Evolutionary conservation across 2,329 filamentous ascomycete genomes (phyloP), one percentile per base, ranked within the genome.

Genomic region (Polytolypa hystricis): DNA sequence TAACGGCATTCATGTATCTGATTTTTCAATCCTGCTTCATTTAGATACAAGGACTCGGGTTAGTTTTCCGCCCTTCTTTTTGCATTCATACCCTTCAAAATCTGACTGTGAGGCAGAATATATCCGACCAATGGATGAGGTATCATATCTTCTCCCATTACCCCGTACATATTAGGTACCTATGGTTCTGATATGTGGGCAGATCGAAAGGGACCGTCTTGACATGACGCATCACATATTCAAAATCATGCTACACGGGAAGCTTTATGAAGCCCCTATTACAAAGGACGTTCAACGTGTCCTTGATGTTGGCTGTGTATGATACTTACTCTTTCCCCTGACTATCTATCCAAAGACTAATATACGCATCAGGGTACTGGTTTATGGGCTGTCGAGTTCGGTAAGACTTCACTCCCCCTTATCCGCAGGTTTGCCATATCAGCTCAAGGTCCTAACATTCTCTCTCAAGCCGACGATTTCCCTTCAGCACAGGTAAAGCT

Each of bases 41-140:
- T 8, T 12, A 30, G 27, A 8, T 30, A 30, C 12, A 30, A 30
- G 12, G 27, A 15, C 4, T 30, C 27, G n/a, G 27, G 27, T 30
- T 8, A 30, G 27, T 10, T n/a, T 30, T 10, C n/a, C n/a, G n/a
- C n/a, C n/a, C n/a, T n/a, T n/a, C n/a, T n/a, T n/a, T n/a, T n/a
- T n/a, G n/a, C n/a, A n/a, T n/a, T n/a, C n/a, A n/a, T n/a, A n/a
- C n/a, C n/a, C n/a, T n/a, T n/a, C n/a, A n/a, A n/a, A n/a, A n/a
- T n/a, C n/a, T n/a, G n/a, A n/a, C n/a, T n/a, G n/a, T n/a, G n/a
- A n/a, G n/a, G n/a, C 19, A 23, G 31, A 20, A 33, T 18, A 33
- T 46, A 43, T 33, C 18, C 32, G 12, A 21, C 43, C 43, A 26
- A 44, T 42, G 17, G 42, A 44, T 34, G 42, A 30, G 27, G 27